Base-by-base conservation (phyloP, 108 stramenopile genomes). In the Parietichytrium sp. region DNA sequence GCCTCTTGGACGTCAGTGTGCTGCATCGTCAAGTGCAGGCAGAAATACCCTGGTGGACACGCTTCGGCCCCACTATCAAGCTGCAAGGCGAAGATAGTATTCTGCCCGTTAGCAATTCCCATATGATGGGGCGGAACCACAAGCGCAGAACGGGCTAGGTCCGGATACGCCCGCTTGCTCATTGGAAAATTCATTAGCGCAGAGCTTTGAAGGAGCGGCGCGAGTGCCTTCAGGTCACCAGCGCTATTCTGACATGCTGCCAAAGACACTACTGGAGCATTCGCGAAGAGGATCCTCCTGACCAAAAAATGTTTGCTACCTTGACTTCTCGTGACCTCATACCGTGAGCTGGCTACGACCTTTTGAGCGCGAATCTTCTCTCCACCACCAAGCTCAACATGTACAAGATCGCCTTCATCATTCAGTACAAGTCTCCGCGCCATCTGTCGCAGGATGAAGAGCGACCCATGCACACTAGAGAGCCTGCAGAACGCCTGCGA, bases 401-500 rank as follows among this genome's bases (percentile, higher is more conserved):
- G 6, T 33, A 72, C 61, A 10, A 72, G 10, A 42, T 38, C 61
- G 6, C 38, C 20, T 25, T 16, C 33, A 2, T 72, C 15, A 12
- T n/a, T 42, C 12, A 42, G 25, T 25, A 10, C 80, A 0, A 81
- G 27, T 13, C 36, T 25, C 20, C 36, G 20, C 33, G 45, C 31
- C 16, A 30, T 38, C 30, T 81, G 53, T 29, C 85, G 78, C 15
- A 85, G 49, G n/a, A 85, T 23, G 47, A 50, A 85, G 20, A 47
- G 50, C 29, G 48, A 38, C 7, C 80, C 85, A 54, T 81, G 82
- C 51, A 85, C 85, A 10, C 82, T 61, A n/a, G 38, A 25, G 18
- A 83, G 78, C 6, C 85, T 61, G 30, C 82, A 81, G 54, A 85
- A 85, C 3, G 55, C 85, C 47, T 85, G 85, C 16, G 72, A 29